phyloP scores from a whole-genome alignment of 805 yeast species.

The Yarrowia keelungensis region DNA sequence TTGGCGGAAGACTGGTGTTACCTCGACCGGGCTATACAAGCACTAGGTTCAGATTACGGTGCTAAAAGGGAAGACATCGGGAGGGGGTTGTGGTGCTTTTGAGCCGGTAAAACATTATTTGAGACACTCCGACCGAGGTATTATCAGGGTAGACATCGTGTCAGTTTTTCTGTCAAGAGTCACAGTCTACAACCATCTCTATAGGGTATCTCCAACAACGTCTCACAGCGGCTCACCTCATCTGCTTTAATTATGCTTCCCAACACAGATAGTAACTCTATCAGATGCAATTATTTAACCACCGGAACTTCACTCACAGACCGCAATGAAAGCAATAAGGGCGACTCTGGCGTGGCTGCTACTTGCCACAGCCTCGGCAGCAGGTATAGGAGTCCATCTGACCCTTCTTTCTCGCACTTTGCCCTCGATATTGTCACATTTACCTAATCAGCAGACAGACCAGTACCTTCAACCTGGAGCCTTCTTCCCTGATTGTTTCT shows the following conservation, averaged over 20 bases:
- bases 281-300: slow-evolving; percentile 8
- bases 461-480: slow-evolving; percentile 61
- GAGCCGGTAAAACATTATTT: background rate
- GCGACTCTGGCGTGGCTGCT: background rate
- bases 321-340: slow-evolving; percentile 9
- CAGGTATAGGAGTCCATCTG: slow-evolving; percentile 35
- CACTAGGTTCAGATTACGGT: background rate
- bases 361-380: background rate
- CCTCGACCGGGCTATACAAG: slow-evolving; percentile 13
- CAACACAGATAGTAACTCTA: slow-evolving; percentile 33
- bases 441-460: slow-evolving; percentile 40
- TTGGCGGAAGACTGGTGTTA: too few species aligned
- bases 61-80: background rate
- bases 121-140: background rate
- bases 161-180: too few species aligned
- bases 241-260: slow-evolving; percentile 30
- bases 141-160: background rate
- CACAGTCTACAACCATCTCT: too few species aligned
- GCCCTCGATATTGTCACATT: slow-evolving; percentile 3
- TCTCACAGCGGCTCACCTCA: slow-evolving; percentile 4
- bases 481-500: slow-evolving; percentile 73
- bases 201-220: too few species aligned
- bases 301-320: background rate
- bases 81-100: background rate
- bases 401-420: slow-evolving; percentile 27